Conservation (phyloP, 2,329 filamentous ascomycete species). For the Penicillium sp. region DNA sequence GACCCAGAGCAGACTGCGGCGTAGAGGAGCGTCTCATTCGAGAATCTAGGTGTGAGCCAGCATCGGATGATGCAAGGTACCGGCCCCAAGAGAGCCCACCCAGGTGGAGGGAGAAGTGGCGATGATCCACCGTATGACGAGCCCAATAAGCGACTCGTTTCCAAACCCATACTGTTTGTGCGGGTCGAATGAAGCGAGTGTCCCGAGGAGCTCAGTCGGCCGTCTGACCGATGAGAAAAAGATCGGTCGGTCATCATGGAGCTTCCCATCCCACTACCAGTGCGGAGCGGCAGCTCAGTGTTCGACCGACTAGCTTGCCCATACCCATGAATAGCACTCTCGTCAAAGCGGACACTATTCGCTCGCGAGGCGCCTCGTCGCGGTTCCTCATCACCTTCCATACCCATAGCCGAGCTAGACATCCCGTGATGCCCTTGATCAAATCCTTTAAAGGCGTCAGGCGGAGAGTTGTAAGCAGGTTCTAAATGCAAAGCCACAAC, state of each 20-base stretch:
- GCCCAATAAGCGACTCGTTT: slow-evolving; percentile 64
- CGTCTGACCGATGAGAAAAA: slow-evolving; percentile 93
- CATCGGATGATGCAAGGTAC: slow-evolving; percentile 94
- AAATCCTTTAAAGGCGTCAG: slow-evolving; percentile 85
- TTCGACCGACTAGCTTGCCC: slow-evolving; percentile 79
- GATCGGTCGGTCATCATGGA: slow-evolving; percentile 86
- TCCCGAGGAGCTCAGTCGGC: slow-evolving; percentile 88
- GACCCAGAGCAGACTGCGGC: slow-evolving; percentile 92
- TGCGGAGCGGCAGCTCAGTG: slow-evolving; percentile 76
- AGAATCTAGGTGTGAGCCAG: slow-evolving; percentile 89
- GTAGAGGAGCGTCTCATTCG: slow-evolving; percentile 84
- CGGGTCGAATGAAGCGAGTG: slow-evolving; percentile 75
- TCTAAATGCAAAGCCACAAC: slow-evolving; percentile 53
- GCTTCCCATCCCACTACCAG: slow-evolving; percentile 75
- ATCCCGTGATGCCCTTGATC: slow-evolving; percentile 80
- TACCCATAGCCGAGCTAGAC: slow-evolving; percentile 70
- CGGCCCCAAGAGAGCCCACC: slow-evolving; percentile 80
- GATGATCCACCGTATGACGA: slow-evolving; percentile 69
- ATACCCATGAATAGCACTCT: slow-evolving; percentile 90
- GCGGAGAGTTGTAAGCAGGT: slow-evolving; percentile 74
- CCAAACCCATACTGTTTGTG: slow-evolving; percentile 84
- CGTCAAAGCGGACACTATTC: slow-evolving; percentile 96
- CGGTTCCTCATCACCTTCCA: slow-evolving; percentile 83
- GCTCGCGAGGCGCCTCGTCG: slow-evolving; percentile 86
- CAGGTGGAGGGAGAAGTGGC: slow-evolving; percentile 76